phyloP scores from a whole-genome alignment of 2,329 filamentous ascomycete genomes.

The Arthrobotrys sinensis region DNA sequence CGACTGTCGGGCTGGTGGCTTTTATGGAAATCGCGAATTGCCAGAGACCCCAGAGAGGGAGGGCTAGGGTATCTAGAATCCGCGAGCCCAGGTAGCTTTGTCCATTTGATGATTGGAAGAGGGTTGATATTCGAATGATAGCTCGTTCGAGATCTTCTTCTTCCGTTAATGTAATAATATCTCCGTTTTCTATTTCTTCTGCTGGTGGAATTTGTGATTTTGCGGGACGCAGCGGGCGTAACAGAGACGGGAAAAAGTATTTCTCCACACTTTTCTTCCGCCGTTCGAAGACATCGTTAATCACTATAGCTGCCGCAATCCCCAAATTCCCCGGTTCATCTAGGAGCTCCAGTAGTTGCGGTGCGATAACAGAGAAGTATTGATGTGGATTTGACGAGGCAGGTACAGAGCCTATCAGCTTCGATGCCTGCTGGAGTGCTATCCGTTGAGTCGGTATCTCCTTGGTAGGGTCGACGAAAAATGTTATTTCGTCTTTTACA shows the following conservation, averaged over 20 bases:
- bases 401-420: slow-evolving; percentile 63
- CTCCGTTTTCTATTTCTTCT: slow-evolving; percentile 25
- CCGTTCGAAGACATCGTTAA: slow-evolving; percentile 62
- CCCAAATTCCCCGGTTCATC: slow-evolving; percentile 58
- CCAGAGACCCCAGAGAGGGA: slow-evolving; percentile 50
- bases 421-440: slow-evolving; percentile 61
- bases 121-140: slow-evolving; percentile 26
- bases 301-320: slow-evolving; percentile 63
- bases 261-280: slow-evolving; percentile 55
- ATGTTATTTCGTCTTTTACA: slow-evolving; percentile 63
- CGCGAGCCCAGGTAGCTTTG: slow-evolving; percentile 35
- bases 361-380: slow-evolving; percentile 62
- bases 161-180: slow-evolving; percentile 37
- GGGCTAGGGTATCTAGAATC: slow-evolving; percentile 24
- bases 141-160: slow-evolving; percentile 46
- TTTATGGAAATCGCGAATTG: slow-evolving; percentile 47
- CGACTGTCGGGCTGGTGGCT: slow-evolving; percentile 14
- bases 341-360: slow-evolving; percentile 63
- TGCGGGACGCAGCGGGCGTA: slow-evolving; percentile 56
- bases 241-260: slow-evolving; percentile 61
- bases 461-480: slow-evolving; percentile 61
- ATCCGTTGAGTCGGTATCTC: slow-evolving; percentile 46
- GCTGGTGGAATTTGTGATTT: slow-evolving; percentile 23
- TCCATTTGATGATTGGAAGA: slow-evolving; percentile 39
- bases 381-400: slow-evolving; percentile 48